Evolutionary conservation across 2,329 filamentous ascomycete species (phyloP).

Genomic region (Neoscytalidium dimidiatum): DNA sequence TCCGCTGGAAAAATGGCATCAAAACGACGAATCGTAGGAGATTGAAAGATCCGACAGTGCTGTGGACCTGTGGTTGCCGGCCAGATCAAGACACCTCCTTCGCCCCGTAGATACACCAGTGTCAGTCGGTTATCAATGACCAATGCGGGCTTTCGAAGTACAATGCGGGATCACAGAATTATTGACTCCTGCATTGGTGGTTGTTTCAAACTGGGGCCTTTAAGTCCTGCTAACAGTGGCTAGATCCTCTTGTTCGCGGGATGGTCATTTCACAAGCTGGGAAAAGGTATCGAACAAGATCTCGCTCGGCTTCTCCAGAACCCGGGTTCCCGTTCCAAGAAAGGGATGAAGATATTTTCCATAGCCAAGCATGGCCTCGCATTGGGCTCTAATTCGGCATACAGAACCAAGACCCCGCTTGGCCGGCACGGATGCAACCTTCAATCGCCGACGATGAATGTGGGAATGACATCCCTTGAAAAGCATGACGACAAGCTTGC

Average conservation of each 20-base stretch:
- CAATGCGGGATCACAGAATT: background rate
- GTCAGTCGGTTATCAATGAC: background rate
- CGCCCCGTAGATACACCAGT: background rate
- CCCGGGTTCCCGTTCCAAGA: background rate
- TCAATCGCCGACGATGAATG: background rate
- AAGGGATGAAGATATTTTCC: slow-evolving; percentile 11
- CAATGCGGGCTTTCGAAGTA: background rate
- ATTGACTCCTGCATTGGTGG: background rate
- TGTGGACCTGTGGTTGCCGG: background rate
- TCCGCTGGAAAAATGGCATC: background rate
- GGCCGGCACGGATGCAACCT: slow-evolving; percentile 17
- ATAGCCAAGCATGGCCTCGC: slow-evolving; percentile 1
- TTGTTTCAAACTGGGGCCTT: background rate
- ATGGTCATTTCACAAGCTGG: background rate
- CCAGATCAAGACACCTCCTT: slow-evolving; percentile 6
- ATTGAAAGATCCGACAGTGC: background rate
- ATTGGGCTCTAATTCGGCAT: slow-evolving; percentile 1
- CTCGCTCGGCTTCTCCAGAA: background rate
- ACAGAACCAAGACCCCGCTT: slow-evolving; percentile 1
- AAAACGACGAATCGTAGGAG: slow-evolving; percentile 2
- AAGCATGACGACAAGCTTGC: slow-evolving; percentile 10
- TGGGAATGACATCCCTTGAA: slow-evolving; percentile 14
- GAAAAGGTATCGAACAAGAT: background rate
- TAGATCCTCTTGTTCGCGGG: background rate
- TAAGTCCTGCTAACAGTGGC: background rate